Conservation (phyloP, 1,284 basidiomycete species). For the Irpex rosettiformis region DNA sequence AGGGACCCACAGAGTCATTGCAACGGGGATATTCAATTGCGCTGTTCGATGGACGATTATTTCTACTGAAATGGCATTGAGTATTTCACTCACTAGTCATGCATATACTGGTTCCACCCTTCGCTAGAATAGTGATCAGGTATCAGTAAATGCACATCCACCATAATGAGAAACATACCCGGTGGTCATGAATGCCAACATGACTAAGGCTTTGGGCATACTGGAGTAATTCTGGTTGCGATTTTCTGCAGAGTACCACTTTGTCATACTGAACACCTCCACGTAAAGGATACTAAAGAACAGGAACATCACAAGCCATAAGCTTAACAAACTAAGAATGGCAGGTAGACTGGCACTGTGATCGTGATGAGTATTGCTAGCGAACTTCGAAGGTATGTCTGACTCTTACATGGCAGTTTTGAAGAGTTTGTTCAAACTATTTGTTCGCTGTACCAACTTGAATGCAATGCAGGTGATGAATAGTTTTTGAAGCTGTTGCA, state of each 20-base stretch:
- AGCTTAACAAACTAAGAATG: slow-evolving; percentile 80
- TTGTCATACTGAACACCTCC: slow-evolving; percentile 93
- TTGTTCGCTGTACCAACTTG: slow-evolving; percentile 91
- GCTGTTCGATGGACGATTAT: slow-evolving; percentile 35
- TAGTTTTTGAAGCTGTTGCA: slow-evolving; percentile 86
- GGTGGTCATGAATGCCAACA: slow-evolving; percentile 79
- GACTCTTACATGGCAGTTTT: slow-evolving; percentile 86
- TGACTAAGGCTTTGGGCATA: slow-evolving; percentile 79
- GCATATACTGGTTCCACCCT: slow-evolving; percentile 95
- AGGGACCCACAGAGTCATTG: slow-evolving; percentile 51
- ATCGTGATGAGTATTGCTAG: not conserved
- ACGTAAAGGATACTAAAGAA: slow-evolving; percentile 91
- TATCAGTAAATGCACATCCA: not conserved
- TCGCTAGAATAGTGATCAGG: slow-evolving; percentile 49
- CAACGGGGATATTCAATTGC: slow-evolving; percentile 80
- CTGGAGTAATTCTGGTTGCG: slow-evolving; percentile 81
- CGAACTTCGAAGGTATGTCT: not conserved
- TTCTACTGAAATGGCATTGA: not conserved
- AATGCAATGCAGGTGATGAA: slow-evolving; percentile 93
- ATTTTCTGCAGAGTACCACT: slow-evolving; percentile 75
- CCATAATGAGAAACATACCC: slow-evolving; percentile 43
- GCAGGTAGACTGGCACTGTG: slow-evolving; percentile 82
- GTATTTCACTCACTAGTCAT: slow-evolving; percentile 70
- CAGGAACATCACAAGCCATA: slow-evolving; percentile 92
- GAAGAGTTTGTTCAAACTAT: slow-evolving; percentile 93